Evolutionary conservation across 2,329 filamentous ascomycete genomes (phyloP).

Genomic region (Amylocarpus encephaloides): DNA sequence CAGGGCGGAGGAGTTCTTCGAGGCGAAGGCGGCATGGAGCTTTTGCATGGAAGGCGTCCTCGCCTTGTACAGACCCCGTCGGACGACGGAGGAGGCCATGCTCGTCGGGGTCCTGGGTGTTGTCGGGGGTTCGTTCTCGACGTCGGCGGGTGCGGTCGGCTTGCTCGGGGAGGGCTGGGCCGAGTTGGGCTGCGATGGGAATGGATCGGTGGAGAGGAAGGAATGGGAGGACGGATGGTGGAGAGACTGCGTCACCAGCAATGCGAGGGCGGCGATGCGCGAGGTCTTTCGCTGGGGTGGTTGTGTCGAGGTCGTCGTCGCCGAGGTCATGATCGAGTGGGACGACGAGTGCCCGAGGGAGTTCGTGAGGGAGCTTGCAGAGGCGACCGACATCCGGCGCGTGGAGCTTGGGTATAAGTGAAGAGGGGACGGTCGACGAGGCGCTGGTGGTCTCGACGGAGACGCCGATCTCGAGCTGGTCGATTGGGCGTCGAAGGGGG

Average conservation of each 20-base stretch:
- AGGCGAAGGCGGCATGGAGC: conserved; percentile 14
- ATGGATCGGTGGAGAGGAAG: conserved; percentile 28
- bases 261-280: conserved; percentile 14
- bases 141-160: background rate
- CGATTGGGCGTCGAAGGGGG: conserved; percentile 8
- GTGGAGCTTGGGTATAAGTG: conserved; percentile 15
- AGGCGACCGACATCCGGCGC: conserved; percentile 19
- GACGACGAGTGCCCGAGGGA: conserved; percentile 9
- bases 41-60: conserved; percentile 22
- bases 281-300: conserved; percentile 15
- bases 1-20: conserved; percentile 4
- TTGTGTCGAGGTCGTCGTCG: conserved; percentile 1
- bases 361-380: conserved; percentile 12
- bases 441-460: conserved; percentile 5
- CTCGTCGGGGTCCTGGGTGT: conserved; percentile 22
- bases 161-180: background rate
- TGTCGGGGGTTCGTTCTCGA: conserved; percentile 1
- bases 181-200: conserved; percentile 6
- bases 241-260: conserved; percentile 15
- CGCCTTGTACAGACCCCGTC: conserved; percentile 17
- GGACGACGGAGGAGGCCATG: conserved; percentile 17
- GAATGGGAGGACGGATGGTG: conserved; percentile 12
- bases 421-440: conserved; percentile 18
- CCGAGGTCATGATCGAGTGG: background rate
- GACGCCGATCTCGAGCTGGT: conserved; percentile 4